Percentiles rank a stretch among this genome's conserved stretches.
Conservation (phyloP, 768 basidiomycete species). For the Dacryopinax spathularia region DNA sequence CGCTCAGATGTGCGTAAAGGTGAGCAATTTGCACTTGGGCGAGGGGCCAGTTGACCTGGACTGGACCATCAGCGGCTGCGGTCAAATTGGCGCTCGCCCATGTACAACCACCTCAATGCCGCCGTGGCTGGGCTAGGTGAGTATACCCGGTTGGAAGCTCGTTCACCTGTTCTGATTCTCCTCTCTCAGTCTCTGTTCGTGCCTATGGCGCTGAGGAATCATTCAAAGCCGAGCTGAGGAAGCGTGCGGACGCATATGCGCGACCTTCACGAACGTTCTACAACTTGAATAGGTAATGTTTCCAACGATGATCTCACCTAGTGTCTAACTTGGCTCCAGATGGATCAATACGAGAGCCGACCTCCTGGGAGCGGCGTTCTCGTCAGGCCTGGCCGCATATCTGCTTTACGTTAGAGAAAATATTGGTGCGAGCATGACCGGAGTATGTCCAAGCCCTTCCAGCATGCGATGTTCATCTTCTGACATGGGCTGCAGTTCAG, state of each 20-base stretch:
- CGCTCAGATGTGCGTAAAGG: slow-evolving; percentile 38
- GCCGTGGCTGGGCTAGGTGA: slow-evolving; percentile 41
- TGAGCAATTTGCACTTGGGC: no score
- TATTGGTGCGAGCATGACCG: background rate
- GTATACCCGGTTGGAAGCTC: background rate
- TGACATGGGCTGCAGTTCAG: background rate
- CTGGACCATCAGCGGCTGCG: slow-evolving; percentile 32
- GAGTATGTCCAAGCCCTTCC: background rate
- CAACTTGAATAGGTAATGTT: slow-evolving; percentile 20
- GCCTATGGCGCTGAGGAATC: slow-evolving; percentile 46
- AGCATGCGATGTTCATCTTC: background rate
- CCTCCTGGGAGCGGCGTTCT: slow-evolving; percentile 23
- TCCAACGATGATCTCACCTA: no score
- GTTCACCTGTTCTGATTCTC: background rate
- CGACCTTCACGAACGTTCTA: slow-evolving; percentile 13
- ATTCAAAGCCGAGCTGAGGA: slow-evolving; percentile 31
- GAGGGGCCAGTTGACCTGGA: no score
- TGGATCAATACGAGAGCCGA: slow-evolving; percentile 23
- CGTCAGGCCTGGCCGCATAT: slow-evolving; percentile 21
- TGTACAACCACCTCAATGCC: slow-evolving; percentile 39
- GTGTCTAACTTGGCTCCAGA: no score
- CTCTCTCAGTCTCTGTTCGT: slow-evolving; percentile 33
- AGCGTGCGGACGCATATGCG: slow-evolving; percentile 20
- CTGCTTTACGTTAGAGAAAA: slow-evolving; percentile 17
- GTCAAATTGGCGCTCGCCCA: slow-evolving; percentile 37